Evolutionary conservation across 2,329 filamentous ascomycete species (phyloP).

Genomic region (Trichoderma simmonsii): DNA sequence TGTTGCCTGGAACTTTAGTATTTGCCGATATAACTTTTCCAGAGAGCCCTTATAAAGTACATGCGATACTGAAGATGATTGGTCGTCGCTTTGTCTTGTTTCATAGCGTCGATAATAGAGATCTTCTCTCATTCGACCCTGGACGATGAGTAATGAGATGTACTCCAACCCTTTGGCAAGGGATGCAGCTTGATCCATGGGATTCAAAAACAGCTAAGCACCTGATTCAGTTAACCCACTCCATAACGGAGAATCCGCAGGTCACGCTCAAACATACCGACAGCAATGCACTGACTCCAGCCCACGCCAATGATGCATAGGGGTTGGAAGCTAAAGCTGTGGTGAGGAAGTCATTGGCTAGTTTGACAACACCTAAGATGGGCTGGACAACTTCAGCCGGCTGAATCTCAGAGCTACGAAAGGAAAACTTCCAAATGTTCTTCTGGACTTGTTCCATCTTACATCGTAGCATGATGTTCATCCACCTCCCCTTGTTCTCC

Average conservation of each 20-base stretch:
- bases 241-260: not conserved
- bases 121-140: conserved; percentile 5
- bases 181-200: not conserved
- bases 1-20: not conserved
- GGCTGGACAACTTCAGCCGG: not conserved
- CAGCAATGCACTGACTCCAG: not conserved
- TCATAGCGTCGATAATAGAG: not conserved
- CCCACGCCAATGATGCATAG: not conserved
- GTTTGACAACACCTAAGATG: not conserved
- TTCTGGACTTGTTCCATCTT: not conserved
- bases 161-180: not conserved
- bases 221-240: not conserved
- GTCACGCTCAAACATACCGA: not conserved
- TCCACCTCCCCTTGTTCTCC: not conserved
- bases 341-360: not conserved
- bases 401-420: not conserved
- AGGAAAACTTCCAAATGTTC: not conserved
- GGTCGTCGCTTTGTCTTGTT: not conserved
- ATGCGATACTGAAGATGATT: not conserved
- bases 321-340: not conserved
- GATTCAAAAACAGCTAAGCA: not conserved
- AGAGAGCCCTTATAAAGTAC: not conserved
- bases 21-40: not conserved
- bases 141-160: not conserved
- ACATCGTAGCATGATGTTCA: not conserved